Conservation (phyloP, 192 early-diverging fungal genomes). For the Backusella tarrabulga region DNA sequence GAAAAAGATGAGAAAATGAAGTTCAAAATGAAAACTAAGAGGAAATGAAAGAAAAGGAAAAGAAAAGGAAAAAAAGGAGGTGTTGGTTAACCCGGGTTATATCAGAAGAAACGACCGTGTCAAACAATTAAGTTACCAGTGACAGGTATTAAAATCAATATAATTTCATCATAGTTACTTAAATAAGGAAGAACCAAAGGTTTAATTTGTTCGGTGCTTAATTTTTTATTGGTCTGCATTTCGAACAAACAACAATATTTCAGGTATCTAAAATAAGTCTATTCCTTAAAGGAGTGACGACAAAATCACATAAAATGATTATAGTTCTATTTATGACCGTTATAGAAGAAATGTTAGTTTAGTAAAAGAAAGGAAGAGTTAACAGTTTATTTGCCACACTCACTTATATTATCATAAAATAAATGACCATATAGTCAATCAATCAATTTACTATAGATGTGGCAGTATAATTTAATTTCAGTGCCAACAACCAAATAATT, state of each 20-base stretch:
- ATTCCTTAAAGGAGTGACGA: neutral
- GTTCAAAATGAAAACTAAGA: neutral
- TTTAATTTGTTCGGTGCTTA: slow-evolving; percentile 7
- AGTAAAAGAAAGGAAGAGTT: neutral
- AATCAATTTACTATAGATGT: neutral
- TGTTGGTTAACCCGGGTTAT: neutral
- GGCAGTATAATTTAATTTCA: neutral
- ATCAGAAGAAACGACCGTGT: neutral
- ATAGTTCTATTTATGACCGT: neutral
- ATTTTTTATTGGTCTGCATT: neutral
- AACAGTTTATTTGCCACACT: neutral
- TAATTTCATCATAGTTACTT: neutral
- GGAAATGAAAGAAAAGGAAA: neutral
- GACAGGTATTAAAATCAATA: neutral
- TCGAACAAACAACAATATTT: neutral
- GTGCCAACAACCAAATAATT: neutral
- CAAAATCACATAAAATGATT: neutral
- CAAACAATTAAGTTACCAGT: neutral
- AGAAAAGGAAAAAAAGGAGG: neutral
- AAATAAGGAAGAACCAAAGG: neutral
- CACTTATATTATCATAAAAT: neutral
- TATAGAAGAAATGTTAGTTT: neutral
- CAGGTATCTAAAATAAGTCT: neutral
- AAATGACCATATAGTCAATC: neutral
- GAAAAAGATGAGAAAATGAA: neutral